Conservation (phyloP, 106 monocot species). For the Allium cepa region DNA sequence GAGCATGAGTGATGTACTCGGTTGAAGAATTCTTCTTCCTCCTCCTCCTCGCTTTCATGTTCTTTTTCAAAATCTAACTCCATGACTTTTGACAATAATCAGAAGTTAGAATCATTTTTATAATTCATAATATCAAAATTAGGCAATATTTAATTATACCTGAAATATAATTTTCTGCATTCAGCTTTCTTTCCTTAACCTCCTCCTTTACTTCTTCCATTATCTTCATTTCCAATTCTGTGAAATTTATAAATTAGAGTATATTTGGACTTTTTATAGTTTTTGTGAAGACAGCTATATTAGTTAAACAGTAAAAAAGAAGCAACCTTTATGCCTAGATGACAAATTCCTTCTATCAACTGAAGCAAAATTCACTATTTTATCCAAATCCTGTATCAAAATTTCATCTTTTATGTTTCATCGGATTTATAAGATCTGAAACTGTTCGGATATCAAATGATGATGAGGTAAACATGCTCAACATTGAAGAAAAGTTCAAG, state of each 20-base stretch:
- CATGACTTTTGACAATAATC: background rate
- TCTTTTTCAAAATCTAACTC: background rate
- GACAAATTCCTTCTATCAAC: background rate
- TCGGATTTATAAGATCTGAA: no score
- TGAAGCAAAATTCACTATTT: background rate
- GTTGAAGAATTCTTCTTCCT: constrained; percentile 15
- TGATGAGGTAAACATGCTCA: no score
- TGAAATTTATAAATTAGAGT: background rate
- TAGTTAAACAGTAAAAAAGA: background rate
- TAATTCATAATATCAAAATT: no score
- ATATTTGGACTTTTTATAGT: background rate
- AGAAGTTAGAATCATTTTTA: background rate
- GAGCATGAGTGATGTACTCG: constrained; percentile 37
- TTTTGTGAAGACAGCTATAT: background rate
- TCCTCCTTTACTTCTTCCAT: no score
- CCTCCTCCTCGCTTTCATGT: constrained; percentile 15
- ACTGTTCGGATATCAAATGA: no score
- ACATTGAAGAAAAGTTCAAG: background rate
- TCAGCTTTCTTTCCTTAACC: no score
- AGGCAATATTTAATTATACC: no score
- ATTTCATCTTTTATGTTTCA: no score
- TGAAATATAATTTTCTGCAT: no score
- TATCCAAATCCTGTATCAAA: constrained; percentile 4
- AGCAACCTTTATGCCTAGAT: background rate
- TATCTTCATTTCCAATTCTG: background rate